A percentile compares a stretch with the other conserved stretches of the same genome.
phyloP scores from a whole-genome alignment of 371 early-diverging fungal genomes.

The Hamiltosporidium magnivora region DNA sequence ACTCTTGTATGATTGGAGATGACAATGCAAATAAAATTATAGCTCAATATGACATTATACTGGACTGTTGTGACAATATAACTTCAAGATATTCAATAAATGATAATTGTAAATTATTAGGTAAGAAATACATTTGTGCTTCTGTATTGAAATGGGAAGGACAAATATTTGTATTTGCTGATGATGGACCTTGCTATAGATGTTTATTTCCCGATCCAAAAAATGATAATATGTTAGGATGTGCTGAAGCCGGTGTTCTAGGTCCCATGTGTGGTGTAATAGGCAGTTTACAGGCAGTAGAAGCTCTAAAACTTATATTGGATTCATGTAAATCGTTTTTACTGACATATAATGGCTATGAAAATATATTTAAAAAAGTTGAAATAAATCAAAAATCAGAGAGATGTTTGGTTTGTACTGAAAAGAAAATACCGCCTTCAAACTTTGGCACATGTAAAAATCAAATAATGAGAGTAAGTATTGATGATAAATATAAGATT shows the following conservation, averaged over 20 bases:
- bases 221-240: conserved; percentile 8
- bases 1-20: conserved; percentile 14
- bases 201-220: conserved; percentile 51
- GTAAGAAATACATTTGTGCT: conserved; percentile 43
- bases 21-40: conserved; percentile 7
- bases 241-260: conserved; percentile 52
- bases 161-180: conserved; percentile 36
- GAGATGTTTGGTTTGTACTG: background rate
- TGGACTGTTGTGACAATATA: conserved; percentile 55
- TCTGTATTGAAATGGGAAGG: conserved; percentile 55
- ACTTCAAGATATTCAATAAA: conserved; percentile 45
- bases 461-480: background rate
- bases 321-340: background rate
- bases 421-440: background rate
- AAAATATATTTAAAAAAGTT: conserved; percentile 2
- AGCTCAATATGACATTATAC: conserved; percentile 42
- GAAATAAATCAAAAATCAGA: background rate
- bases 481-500: background rate
- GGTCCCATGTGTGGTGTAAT: conserved; percentile 55
- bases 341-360: conserved; percentile 13
- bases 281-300: conserved; percentile 49
- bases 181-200: conserved; percentile 47
- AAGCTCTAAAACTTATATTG: conserved; percentile 46
- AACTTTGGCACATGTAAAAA: background rate
- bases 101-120: conserved; percentile 27